Conservation (phyloP, 805 yeast genomes). For the Suhomyces sp. region DNA sequence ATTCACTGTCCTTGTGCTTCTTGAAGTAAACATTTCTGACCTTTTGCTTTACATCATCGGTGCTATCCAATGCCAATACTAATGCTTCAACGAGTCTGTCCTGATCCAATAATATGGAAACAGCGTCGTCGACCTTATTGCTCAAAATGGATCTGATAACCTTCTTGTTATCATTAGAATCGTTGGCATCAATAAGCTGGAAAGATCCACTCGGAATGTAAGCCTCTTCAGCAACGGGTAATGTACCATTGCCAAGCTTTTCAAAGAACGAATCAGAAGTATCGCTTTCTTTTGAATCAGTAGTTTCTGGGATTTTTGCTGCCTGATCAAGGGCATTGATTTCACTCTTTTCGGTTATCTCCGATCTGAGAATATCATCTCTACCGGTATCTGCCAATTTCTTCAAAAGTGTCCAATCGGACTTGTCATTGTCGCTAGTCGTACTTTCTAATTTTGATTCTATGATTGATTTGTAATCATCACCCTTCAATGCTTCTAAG, state of each 20-base stretch:
- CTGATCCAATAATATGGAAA: slow-evolving; percentile 60
- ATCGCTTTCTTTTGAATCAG: slow-evolving; percentile 7
- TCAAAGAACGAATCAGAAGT: slow-evolving; percentile 37
- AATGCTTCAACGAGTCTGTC: slow-evolving; percentile 76
- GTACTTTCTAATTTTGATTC: slow-evolving; percentile 48
- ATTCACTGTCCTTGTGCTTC: slow-evolving; percentile 50
- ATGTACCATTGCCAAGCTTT: slow-evolving; percentile 29
- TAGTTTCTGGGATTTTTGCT: slow-evolving; percentile 2
- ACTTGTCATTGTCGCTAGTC: slow-evolving; percentile 39
- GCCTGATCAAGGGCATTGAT: slow-evolving; percentile 5
- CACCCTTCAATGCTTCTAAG: slow-evolving; percentile 54
- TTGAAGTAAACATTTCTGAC: slow-evolving; percentile 73
- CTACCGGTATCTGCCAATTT: slow-evolving; percentile 53
- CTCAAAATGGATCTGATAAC: slow-evolving; percentile 49
- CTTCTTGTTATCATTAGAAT: slow-evolving; percentile 44
- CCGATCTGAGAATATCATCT: slow-evolving; percentile 43
- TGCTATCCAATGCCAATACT: slow-evolving; percentile 69
- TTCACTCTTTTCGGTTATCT: slow-evolving; percentile 13
- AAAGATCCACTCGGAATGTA: slow-evolving; percentile 58
- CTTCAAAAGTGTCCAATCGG: slow-evolving; percentile 67
- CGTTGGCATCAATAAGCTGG: slow-evolving; percentile 31
- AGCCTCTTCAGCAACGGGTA: slow-evolving; percentile 4
- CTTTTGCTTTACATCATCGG: slow-evolving; percentile 57
- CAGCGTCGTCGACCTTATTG: slow-evolving; percentile 67
- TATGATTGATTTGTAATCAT: slow-evolving; percentile 55